Conservation (phyloP, 306 rosid genomes). For the Cucurbita pepo region DNA sequence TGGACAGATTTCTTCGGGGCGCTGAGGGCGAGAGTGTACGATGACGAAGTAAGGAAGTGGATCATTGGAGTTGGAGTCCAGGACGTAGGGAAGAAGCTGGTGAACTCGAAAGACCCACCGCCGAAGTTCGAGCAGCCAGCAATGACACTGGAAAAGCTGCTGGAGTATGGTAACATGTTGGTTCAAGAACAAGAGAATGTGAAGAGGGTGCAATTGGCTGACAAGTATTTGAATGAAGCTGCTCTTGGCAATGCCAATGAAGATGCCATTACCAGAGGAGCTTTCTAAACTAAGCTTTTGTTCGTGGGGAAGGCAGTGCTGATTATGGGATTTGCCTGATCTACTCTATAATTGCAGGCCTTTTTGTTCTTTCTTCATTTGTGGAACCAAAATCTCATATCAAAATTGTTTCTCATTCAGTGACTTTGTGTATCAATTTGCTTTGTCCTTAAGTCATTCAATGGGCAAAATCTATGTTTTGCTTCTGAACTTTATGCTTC, state of each 20-base stretch:
- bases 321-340: background rate
- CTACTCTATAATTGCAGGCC: background rate
- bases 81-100: conserved; percentile 27
- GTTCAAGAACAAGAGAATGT: conserved; percentile 44
- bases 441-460: background rate
- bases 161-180: conserved; percentile 40
- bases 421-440: background rate
- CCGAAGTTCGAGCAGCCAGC: conserved; percentile 35
- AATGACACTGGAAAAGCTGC: conserved; percentile 31
- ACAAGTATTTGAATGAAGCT: conserved; percentile 36
- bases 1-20: conserved; percentile 35
- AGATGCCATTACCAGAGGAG: conserved; percentile 23
- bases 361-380: background rate
- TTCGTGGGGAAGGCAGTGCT: background rate
- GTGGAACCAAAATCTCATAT: conserved; percentile 1
- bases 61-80: conserved; percentile 17
- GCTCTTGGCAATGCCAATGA: conserved; percentile 37
- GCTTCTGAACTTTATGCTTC: background rate
- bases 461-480: background rate
- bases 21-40: conserved; percentile 36
- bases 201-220: conserved; percentile 51
- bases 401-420: background rate
- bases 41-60: conserved; percentile 50
- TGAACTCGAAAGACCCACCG: conserved; percentile 36
- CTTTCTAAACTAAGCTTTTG: conserved; percentile 10